These are phyloP conservation scores for Cladorrhinum samala DNA, from an alignment of 495 filamentous ascomycete species.

Conservation along the genomic window DNA sequence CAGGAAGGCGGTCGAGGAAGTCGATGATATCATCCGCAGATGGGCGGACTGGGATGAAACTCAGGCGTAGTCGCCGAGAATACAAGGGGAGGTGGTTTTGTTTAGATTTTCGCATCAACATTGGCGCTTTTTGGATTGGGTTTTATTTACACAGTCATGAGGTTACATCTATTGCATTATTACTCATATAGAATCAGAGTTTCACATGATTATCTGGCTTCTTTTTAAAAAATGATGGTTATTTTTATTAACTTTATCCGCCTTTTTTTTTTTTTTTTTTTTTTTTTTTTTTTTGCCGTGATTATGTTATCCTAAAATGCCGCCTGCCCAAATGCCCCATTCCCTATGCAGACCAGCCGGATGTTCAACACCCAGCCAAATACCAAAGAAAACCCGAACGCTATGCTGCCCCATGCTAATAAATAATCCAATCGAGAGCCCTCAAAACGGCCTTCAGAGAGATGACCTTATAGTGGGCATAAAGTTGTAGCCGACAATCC, in stretches of 20 bases:
- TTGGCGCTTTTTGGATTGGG: background rate
- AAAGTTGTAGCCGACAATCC: conserved; percentile 44
- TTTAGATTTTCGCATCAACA: background rate
- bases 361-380: background rate
- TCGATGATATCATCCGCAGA: conserved; percentile 78
- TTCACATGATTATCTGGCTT: too few relatives aligned
- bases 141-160: background rate
- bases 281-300: too few relatives aligned
- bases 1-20: conserved; percentile 59
- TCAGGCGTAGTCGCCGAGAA: conserved; percentile 6
- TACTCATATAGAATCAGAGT: too few relatives aligned
- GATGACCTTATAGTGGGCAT: background rate
- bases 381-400: background rate
- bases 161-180: too few relatives aligned
- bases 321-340: too few relatives aligned
- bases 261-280: too few relatives aligned
- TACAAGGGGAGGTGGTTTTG: background rate
- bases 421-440: background rate
- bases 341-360: background rate
- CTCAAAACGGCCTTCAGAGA: background rate
- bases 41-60: conserved; percentile 76
- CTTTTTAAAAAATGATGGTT: too few relatives aligned
- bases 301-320: too few relatives aligned
- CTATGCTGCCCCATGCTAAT: background rate
- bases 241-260: too few relatives aligned